Conservation (phyloP, 257 asterid species). For the Solanum sejunctum region DNA sequence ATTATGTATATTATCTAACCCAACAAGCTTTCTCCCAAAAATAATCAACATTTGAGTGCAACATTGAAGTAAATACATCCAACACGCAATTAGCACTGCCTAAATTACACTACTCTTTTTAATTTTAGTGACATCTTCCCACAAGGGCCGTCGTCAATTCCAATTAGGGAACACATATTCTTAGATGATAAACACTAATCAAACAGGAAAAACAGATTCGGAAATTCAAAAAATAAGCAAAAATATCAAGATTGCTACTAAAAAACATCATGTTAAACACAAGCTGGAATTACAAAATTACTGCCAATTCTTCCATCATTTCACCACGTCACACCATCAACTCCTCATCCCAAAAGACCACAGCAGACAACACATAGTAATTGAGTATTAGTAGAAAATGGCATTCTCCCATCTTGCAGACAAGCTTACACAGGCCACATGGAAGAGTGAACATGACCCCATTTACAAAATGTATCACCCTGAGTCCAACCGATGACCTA, state of each 20-base stretch:
- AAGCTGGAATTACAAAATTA: neutral
- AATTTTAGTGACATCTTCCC: neutral
- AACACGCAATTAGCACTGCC: neutral
- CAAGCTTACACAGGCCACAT: neutral
- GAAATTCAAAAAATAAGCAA: neutral
- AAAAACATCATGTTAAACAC: neutral
- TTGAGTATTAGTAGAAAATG: neutral
- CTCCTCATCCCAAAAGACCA: neutral
- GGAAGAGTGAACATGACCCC: neutral
- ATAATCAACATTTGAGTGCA: neutral
- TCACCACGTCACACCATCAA: neutral
- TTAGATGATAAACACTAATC: neutral
- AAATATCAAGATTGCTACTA: neutral
- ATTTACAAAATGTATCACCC: neutral
- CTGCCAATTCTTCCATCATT: neutral
- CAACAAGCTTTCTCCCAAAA: neutral
- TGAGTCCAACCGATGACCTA: neutral
- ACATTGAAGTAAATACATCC: neutral
- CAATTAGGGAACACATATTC: neutral
- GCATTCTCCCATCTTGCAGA: neutral
- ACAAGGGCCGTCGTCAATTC: no score
- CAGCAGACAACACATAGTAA: neutral
- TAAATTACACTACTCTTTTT: neutral
- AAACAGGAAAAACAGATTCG: neutral
- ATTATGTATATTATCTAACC: neutral